These are phyloP conservation scores for Rhinocladiella similis DNA, from an alignment of 2,329 filamentous ascomycete species.

Conservation along the genomic window DNA sequence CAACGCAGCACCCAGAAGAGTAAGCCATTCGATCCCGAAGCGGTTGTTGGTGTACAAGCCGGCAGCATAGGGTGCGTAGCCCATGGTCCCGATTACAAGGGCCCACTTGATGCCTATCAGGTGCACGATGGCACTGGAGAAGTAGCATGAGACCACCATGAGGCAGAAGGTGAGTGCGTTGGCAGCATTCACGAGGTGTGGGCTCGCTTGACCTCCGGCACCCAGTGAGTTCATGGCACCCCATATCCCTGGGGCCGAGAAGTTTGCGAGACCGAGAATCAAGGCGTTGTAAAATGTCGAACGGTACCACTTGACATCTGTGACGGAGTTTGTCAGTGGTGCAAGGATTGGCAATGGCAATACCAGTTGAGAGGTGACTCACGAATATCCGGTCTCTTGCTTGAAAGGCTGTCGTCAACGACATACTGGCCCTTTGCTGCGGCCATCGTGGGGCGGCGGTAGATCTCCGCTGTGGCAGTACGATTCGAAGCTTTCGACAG, in stretches of 20 bases:
- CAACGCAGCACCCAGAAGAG: conserved; percentile 65
- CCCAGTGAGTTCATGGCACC: conserved; percentile 60
- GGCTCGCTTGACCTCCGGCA: conserved; percentile 65
- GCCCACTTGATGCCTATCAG: conserved; percentile 71
- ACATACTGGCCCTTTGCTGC: no score
- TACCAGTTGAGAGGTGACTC: no score
- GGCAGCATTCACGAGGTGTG: conserved; percentile 67
- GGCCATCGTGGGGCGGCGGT: no score
- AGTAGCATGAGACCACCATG: conserved; percentile 70
- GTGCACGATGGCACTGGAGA: conserved; percentile 63
- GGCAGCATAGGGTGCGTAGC: conserved; percentile 70
- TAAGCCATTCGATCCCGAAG: conserved; percentile 68
- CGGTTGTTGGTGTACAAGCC: conserved; percentile 72
- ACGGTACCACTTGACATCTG: conserved; percentile 57
- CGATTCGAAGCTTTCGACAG: no score
- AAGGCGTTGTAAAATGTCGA: conserved; percentile 73
- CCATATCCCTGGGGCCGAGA: conserved; percentile 51
- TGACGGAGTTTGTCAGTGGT: no score
- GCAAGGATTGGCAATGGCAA: no score
- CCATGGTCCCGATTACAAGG: conserved; percentile 70
- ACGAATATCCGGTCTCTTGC: no score
- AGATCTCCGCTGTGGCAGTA: no score
- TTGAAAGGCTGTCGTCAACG: no score
- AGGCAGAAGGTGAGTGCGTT: conserved; percentile 72
- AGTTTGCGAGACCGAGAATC: conserved; percentile 63